Evolutionary conservation across 805 yeast genomes (phyloP).

Genomic region (Candida pini): DNA sequence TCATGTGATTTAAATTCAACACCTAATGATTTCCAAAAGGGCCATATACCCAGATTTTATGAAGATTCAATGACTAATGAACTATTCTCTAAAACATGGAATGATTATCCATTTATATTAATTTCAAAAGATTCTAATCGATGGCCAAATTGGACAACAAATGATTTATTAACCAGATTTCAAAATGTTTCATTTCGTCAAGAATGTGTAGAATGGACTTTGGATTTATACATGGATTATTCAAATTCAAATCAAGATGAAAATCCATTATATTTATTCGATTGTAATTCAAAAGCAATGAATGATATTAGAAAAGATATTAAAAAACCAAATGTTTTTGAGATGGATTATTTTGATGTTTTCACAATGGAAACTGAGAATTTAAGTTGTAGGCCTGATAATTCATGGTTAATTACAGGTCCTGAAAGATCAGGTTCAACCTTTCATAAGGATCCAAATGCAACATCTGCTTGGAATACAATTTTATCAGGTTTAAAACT

Average conservation of each 20-base stretch:
- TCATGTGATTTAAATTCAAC: conserved; percentile 4
- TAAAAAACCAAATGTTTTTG: conserved; percentile 46
- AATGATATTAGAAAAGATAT: conserved; percentile 48
- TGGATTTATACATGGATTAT: conserved; percentile 57
- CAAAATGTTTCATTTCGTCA: conserved; percentile 67
- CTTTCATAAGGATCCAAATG: conserved; percentile 90
- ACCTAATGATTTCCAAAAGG: conserved; percentile 14
- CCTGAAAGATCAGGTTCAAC: conserved; percentile 80
- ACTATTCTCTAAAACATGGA: conserved; percentile 38
- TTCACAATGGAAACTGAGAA: conserved; percentile 15
- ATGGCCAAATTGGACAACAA: conserved; percentile 67
- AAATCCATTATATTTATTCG: conserved; percentile 80
- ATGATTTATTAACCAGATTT: conserved; percentile 43
- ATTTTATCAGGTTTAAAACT: conserved; percentile 68
- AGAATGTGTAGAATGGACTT: conserved; percentile 79
- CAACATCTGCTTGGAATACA: conserved; percentile 88
- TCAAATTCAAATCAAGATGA: conserved; percentile 64
- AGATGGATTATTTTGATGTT: conserved; percentile 56
- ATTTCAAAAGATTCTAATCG: conserved; percentile 15
- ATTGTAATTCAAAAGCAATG: conserved; percentile 71
- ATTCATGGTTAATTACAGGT: conserved; percentile 88
- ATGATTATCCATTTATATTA: conserved; percentile 52
- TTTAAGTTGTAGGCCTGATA: conserved; percentile 68
- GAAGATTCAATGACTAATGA: conserved; percentile 39
- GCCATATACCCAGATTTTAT: conserved; percentile 47